Conservation (phyloP, 345 rosid species). For the Brassica rapa region DNA sequence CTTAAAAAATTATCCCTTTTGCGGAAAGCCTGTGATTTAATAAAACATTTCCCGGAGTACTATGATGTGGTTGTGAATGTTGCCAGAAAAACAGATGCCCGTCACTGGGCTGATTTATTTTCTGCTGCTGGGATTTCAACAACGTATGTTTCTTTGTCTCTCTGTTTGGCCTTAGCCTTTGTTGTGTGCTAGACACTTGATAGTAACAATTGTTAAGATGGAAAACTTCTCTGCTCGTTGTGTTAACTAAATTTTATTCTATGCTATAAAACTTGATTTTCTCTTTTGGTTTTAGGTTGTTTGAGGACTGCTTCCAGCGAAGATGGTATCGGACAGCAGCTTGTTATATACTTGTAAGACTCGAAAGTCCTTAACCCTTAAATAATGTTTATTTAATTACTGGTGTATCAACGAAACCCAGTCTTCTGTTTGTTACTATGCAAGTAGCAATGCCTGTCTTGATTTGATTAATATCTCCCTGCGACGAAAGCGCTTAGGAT, state of each 20-base stretch:
- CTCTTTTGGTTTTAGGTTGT: conserved; percentile 57
- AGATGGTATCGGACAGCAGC: conserved; percentile 99
- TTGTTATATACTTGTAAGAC: conserved; percentile 93
- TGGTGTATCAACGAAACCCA: conserved; percentile 11
- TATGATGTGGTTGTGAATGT: conserved; percentile 97
- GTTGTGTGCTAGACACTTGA: background rate
- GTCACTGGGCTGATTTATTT: conserved; percentile 98
- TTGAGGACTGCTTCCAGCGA: conserved; percentile 95
- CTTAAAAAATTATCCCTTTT: conserved; percentile 55
- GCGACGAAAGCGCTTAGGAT: background rate
- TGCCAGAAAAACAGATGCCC: conserved; percentile 97
- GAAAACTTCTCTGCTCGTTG: background rate
- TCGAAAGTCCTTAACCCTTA: conserved; percentile 21
- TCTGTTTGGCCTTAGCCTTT: conserved; percentile 5
- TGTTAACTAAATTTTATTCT: conserved; percentile 5
- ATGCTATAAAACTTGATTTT: conserved; percentile 21
- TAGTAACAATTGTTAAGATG: background rate
- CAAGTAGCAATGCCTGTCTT: background rate
- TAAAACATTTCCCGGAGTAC: conserved; percentile 82
- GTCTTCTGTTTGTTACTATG: conserved; percentile 10
- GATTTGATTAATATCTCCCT: background rate
- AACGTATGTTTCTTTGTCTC: conserved; percentile 54
- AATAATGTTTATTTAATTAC: background rate
- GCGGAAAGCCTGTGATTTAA: conserved; percentile 90
- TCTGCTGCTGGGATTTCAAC: conserved; percentile 98